Percentiles rank a stretch among this genome's conserved stretches.
These are phyloP conservation scores for Trichoderma asperelloides DNA, from an alignment of 495 filamentous ascomycete species.

Conservation along the genomic window DNA sequence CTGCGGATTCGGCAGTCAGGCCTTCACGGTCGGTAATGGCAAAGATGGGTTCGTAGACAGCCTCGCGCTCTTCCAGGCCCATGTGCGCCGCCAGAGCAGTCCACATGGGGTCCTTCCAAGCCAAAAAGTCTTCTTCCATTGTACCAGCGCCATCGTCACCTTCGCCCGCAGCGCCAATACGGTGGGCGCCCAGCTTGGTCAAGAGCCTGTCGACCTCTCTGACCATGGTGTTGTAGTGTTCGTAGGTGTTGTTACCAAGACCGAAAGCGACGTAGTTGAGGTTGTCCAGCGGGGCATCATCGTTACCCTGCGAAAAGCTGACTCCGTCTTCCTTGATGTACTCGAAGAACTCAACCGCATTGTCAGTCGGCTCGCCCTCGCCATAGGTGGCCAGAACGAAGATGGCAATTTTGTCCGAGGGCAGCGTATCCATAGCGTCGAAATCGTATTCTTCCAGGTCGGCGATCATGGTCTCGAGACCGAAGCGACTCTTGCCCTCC, in stretches of 20 bases:
- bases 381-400: constrained; percentile 98
- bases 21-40: constrained; percentile 68
- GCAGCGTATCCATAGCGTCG: constrained; percentile 84
- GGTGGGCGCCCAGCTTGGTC: constrained; percentile 66
- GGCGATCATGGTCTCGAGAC: constrained; percentile 95
- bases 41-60: constrained; percentile 91
- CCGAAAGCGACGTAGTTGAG: constrained; percentile 94
- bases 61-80: constrained; percentile 88
- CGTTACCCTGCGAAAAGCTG: constrained; percentile 69
- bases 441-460: constrained; percentile 98
- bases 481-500: constrained; percentile 92
- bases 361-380: constrained; percentile 97
- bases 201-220: constrained; percentile 77
- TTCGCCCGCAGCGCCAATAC: constrained; percentile 84
- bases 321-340: constrained; percentile 79
- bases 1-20: constrained; percentile 64
- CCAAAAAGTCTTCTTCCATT: constrained; percentile 99
- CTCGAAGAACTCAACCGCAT: constrained; percentile 98
- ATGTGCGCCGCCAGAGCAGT: constrained; percentile 67
- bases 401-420: constrained; percentile 82
- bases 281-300: constrained; percentile 61
- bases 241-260: constrained; percentile 97
- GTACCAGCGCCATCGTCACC: constrained; percentile 97
- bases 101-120: constrained; percentile 99
- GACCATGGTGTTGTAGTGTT: constrained; percentile 99